Evolutionary conservation across 768 basidiomycete species (phyloP), one percentile per base, ranked within the genome.

Genomic region (Vararia minispora): DNA sequence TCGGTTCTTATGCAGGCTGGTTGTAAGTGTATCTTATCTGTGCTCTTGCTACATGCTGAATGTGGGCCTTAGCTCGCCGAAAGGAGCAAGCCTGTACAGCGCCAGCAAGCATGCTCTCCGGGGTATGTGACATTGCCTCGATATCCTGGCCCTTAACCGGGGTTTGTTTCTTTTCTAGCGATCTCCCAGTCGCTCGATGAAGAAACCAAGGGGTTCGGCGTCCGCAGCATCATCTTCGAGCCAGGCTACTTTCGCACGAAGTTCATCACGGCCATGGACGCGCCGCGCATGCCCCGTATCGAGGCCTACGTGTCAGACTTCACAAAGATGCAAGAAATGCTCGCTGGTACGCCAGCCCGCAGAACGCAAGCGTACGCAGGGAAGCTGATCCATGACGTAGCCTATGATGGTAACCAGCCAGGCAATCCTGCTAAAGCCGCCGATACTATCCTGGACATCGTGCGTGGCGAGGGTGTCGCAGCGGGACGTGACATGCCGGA

Each of bases 91-190:
- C 1, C 37, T 69, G 3, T 70, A 69, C 45, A 42, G 44, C 16
- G 45, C 63, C 0, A 66, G 64, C 0, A 71, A 70, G 50, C 60
- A 48, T 43, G 59, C 63, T 7, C 40, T 68, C 16, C 45, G 53
- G 29, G 33, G 55, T 56, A 14, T 11, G 34, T 22, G 5, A 17
- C 13, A 28, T 16, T n/a, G 46, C 59, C 37, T 56, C 57, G 58
- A 44, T 6, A 45, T n/a, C 25, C 7, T 29, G 5, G 10, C 24
- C 40, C n/a, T 12, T 33, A 17, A 11, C 33, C 10, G 17, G 27
- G 12, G 8, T 14, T 24, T 11, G 18, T 16, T n/a, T n/a, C 33
- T 16, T 37, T 18, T 23, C 22, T 61, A 65, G 59, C 6, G 39
- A 61, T 42, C 56, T 34, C 50, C 11, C 42, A 54, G 40, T 21